Evolutionary conservation across 345 rosid species (phyloP), one percentile per base, ranked within the genome.

Genomic region (Fremontodendron californicum): DNA sequence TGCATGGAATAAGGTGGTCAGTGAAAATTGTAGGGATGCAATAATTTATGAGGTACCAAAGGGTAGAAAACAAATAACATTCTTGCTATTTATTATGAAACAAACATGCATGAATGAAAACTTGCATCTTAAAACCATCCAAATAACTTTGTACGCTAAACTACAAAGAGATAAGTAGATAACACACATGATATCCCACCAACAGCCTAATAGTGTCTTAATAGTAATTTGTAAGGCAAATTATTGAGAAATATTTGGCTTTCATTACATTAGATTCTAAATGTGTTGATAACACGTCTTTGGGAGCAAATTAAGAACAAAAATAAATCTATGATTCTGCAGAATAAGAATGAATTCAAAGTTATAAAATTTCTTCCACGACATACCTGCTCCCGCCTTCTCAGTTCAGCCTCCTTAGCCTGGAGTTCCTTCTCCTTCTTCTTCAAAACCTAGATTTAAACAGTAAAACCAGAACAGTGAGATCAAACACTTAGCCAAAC

Each of bases 371-470:
- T 57, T 40, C 37, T 58, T 75, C 52, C 67, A 62, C 19, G 21
- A 81, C 19, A 75, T 78, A 94, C 99, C 97, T 92, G 94, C 86
- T 96, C 98, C 75, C 97, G 82, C 82, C 86, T 90, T 90, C 82
- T 90, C 82, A 94, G 83, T 70, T 94, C 98, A 85, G 96, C 81
- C 87, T 96, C 99, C 90, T 94, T 96, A 81, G 97, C 97, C 78
- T 92, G 97, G 68, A 96, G 98, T 83, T 96, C 99, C 78, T 86
- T 96, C 80, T 96, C 98, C 82, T 90, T 96, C 78, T 87, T 87
- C 79, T 87, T 94, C 82, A 92, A 84, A 86, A 91, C 93, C 99
- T 94, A 42, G n/a, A 84, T 75, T 77, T 74, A 74, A 57, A 65
- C 29, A 78, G 48, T 3, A 49, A 58, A 82, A 68, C 60, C 70